Evolutionary conservation across 805 yeast species (phyloP).

Genomic region (Wickerhamiella nectarea): DNA sequence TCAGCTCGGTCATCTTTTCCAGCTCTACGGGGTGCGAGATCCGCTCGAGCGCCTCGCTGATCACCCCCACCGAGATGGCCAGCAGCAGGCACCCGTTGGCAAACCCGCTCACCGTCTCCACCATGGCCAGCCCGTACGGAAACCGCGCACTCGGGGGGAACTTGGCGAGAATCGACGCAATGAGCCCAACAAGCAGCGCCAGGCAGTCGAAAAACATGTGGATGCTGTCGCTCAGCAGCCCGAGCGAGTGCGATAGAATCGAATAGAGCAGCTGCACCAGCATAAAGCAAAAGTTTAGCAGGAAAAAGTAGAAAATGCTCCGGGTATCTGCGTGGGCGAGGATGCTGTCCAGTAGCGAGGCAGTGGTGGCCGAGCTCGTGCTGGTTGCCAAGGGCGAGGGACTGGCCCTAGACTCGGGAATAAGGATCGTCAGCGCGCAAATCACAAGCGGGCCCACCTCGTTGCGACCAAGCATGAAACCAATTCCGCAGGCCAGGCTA

Average conservation of each 20-base stretch:
- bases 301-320: slow-evolving; percentile 74
- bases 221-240: slow-evolving; percentile 79
- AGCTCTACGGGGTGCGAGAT: slow-evolving; percentile 62
- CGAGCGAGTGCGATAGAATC: slow-evolving; percentile 81
- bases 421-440: slow-evolving; percentile 15
- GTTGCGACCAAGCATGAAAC: slow-evolving; percentile 14
- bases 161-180: slow-evolving; percentile 62
- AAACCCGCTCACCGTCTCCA: slow-evolving; percentile 89
- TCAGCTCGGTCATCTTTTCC: slow-evolving; percentile 67
- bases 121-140: slow-evolving; percentile 74
- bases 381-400: neutral
- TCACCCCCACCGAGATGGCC: slow-evolving; percentile 80
- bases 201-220: slow-evolving; percentile 96
- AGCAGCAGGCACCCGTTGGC: slow-evolving; percentile 81
- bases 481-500: slow-evolving; percentile 14
- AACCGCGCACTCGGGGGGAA: slow-evolving; percentile 50
- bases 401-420: slow-evolving; percentile 1
- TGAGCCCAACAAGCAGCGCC: slow-evolving; percentile 73
- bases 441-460: slow-evolving; percentile 14
- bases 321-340: slow-evolving; percentile 56
- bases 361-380: neutral
- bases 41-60: slow-evolving; percentile 76
- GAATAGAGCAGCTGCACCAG: slow-evolving; percentile 84
- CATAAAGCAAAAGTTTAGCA: slow-evolving; percentile 87
- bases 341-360: slow-evolving; percentile 26